phyloP scores from a whole-genome alignment of 257 asterid genomes.

The Solanum sparsipilum region DNA sequence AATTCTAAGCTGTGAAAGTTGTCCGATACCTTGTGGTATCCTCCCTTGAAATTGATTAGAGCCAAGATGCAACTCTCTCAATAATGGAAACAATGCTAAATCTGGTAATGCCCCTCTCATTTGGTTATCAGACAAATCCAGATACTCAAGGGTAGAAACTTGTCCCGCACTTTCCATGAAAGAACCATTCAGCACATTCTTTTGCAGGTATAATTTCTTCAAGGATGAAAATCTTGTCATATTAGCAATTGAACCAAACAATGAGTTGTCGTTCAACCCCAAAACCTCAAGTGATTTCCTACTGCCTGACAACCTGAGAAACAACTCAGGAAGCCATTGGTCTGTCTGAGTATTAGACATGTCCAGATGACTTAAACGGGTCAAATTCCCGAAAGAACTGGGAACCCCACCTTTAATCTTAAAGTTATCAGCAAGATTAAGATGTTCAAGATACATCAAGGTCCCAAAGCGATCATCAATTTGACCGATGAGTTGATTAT shows the following conservation, averaged over 20 bases:
- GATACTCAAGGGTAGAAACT: background rate
- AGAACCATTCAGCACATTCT: background rate
- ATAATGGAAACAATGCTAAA: background rate
- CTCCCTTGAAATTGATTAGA: slow-evolving; percentile 3
- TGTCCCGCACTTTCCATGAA: background rate
- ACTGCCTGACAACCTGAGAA: background rate
- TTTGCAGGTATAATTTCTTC: background rate
- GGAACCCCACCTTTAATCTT: background rate
- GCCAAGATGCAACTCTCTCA: background rate
- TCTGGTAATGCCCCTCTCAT: background rate
- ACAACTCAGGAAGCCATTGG: background rate
- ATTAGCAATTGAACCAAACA: background rate
- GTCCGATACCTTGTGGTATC: background rate
- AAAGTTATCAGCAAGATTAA: background rate
- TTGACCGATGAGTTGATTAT: background rate
- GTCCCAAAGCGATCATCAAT: background rate
- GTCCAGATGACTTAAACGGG: background rate
- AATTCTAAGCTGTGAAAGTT: background rate
- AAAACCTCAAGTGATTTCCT: background rate
- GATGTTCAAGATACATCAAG: background rate
- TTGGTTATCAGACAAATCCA: slow-evolving; percentile 6
- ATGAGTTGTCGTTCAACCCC: background rate
- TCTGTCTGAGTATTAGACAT: background rate
- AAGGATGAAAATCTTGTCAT: slow-evolving; percentile 5
- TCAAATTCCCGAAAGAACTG: background rate